Conservation (phyloP, 1,139 yeast species). For the Torulaspora pretoriensis region DNA sequence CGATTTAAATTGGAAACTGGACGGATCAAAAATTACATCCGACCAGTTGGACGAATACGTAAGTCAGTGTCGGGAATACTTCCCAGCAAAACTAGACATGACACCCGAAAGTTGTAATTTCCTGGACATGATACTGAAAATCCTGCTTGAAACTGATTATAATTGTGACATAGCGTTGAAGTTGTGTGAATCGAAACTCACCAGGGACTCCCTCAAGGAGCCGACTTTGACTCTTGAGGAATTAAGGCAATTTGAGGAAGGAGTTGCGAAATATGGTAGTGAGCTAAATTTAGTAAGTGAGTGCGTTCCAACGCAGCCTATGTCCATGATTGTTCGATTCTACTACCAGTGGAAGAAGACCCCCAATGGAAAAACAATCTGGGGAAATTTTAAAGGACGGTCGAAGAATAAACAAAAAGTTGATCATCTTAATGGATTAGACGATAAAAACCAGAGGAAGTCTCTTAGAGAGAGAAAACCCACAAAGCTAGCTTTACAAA, state of each 20-base stretch:
- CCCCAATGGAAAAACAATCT: constrained; percentile 52
- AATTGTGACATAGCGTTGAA: constrained; percentile 46
- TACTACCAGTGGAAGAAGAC: constrained; percentile 93
- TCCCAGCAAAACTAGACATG: constrained; percentile 52
- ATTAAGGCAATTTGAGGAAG: constrained; percentile 65
- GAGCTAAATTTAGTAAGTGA: constrained; percentile 72
- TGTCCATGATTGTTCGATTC: constrained; percentile 75
- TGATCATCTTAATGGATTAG: constrained; percentile 32
- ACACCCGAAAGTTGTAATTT: constrained; percentile 65
- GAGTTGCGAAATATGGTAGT: constrained; percentile 69
- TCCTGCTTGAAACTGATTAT: constrained; percentile 50
- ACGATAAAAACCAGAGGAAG: constrained; percentile 32
- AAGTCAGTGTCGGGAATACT: constrained; percentile 45
- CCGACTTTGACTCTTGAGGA: constrained; percentile 71
- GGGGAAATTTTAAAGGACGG: constrained; percentile 79
- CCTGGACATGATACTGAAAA: constrained; percentile 62
- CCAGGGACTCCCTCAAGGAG: constrained; percentile 60
- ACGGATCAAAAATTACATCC: constrained; percentile 36
- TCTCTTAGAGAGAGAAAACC: constrained; percentile 27
- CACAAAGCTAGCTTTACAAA: constrained; percentile 12
- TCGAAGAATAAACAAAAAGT: constrained; percentile 43
- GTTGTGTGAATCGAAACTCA: constrained; percentile 40
- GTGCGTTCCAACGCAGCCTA: constrained; percentile 63
- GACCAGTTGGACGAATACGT: constrained; percentile 51
- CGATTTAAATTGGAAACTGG: constrained; percentile 62